Conservation (phyloP, 2,329 filamentous ascomycete species). For the Fusarium pseudocircinatum region DNA sequence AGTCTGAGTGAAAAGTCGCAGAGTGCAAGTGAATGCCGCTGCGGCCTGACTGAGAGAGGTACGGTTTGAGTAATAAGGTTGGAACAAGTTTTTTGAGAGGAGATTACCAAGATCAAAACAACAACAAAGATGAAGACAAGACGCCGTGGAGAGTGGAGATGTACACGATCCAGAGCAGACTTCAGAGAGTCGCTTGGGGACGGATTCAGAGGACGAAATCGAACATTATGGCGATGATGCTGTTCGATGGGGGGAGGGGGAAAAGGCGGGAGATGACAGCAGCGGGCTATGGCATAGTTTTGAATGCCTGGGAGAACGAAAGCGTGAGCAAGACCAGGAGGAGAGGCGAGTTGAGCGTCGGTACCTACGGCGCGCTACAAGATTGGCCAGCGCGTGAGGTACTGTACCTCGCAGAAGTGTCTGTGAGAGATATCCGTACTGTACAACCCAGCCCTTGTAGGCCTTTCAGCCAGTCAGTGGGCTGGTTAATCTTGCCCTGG, state of each 20-base stretch:
- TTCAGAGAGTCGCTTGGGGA: constrained; percentile 62
- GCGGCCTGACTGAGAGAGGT: constrained; percentile 45
- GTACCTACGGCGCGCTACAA: constrained; percentile 35
- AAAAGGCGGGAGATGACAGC: constrained; percentile 45
- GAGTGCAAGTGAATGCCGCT: constrained; percentile 64
- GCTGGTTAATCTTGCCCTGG: not conserved
- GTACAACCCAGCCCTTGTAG: constrained; percentile 25
- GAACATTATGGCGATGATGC: constrained; percentile 63
- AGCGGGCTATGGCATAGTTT: constrained; percentile 51
- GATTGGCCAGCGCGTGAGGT: constrained; percentile 6
- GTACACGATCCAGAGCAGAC: constrained; percentile 59
- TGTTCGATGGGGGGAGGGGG: constrained; percentile 60
- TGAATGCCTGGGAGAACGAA: constrained; percentile 43
- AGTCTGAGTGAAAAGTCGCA: constrained; percentile 48
- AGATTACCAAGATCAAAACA: constrained; percentile 32
- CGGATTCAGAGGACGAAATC: constrained; percentile 61
- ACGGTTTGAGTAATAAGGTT: not conserved
- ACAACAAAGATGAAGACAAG: constrained; percentile 44
- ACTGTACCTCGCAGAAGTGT: constrained; percentile 22
- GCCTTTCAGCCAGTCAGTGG: constrained; percentile 20
- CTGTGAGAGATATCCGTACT: not conserved
- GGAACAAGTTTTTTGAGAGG: constrained; percentile 6
- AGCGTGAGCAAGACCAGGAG: constrained; percentile 35
- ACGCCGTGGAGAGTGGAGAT: constrained; percentile 53
- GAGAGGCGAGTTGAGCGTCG: constrained; percentile 30